Evolutionary conservation across 1,139 yeast genomes (phyloP), one percentile per base, ranked within the genome.

Genomic region (Suhomyces chickasaworum): DNA sequence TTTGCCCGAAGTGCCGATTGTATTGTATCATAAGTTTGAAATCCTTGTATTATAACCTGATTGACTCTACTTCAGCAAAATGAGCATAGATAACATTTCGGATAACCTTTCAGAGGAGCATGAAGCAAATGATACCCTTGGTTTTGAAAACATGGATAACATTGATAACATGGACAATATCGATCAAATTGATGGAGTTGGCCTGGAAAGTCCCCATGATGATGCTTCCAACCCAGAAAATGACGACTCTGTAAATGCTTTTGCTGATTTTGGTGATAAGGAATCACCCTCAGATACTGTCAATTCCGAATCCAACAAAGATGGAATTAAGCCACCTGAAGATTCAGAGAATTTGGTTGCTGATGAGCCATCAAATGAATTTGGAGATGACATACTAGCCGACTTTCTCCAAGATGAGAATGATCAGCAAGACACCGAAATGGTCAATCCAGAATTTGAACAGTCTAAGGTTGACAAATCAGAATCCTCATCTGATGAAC

Each of bases 11-110:
- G 40, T 37, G 13, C 31, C 27, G 44, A 37, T 37, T 42, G 40
- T 32, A 37, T 30, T 42, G 45, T 42, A 42, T 27, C 21, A 37
- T 42, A 42, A 33, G 34, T 32, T 18, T 39, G 46, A 41, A 17
- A 16, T n/a, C 33, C 23, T 43, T 43, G 46, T 43, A 43, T 38
- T 43, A 43, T 43, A 43, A 37, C 31, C 27, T 27, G 41, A 37
- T 33, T 43, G 34, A 20, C 30, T 32, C 27, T 21, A 9, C 9
- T 33, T 30, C 34, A n/a, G 12, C 41, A 39, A 10, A 35, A 43
- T 43, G 46, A 43, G 46, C 35, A 33, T 38, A 29, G 46, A 43
- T 17, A 21, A 34, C 27, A 27, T 34, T 27, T 30, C 34, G 4
- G 46, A 43, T 23, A 21, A 27, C 32, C 39, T 43, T 31, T 22